phyloP scores from a whole-genome alignment of 1,284 basidiomycete species.

The Coniferiporia sulphurascens region DNA sequence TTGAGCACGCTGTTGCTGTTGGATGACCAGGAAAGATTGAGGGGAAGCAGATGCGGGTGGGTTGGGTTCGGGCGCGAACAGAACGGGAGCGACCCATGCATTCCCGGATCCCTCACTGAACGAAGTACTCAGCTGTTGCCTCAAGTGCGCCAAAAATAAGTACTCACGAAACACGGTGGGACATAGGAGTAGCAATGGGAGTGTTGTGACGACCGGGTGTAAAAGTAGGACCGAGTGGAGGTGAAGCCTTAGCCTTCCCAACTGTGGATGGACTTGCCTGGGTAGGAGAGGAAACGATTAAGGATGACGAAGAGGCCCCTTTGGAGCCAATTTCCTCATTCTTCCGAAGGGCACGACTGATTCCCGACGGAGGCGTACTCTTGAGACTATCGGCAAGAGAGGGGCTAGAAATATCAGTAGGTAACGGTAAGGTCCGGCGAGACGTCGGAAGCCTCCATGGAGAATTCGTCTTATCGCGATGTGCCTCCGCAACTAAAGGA shows the following conservation, averaged over 20 bases:
- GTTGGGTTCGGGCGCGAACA: slow-evolving; percentile 29
- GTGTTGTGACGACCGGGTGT: slow-evolving; percentile 46
- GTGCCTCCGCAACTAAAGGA: neutral
- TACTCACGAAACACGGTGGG: slow-evolving; percentile 48
- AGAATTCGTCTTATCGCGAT: neutral
- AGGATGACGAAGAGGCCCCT: neutral
- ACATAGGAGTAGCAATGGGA: slow-evolving; percentile 26
- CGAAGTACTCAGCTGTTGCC: slow-evolving; percentile 7
- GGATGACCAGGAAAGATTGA: slow-evolving; percentile 79
- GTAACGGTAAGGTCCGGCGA: neutral
- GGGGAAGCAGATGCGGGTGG: slow-evolving; percentile 27
- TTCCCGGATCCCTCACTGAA: slow-evolving; percentile 33
- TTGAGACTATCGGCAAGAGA: neutral
- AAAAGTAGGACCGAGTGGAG: slow-evolving; percentile 54
- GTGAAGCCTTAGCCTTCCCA: slow-evolving; percentile 27
- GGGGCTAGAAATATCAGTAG: neutral
- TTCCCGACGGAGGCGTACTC: neutral
- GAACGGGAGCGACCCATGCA: slow-evolving; percentile 54
- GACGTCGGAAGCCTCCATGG: slow-evolving; percentile 10
- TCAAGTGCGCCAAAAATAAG: neutral
- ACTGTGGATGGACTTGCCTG: slow-evolving; percentile 12
- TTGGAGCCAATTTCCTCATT: neutral
- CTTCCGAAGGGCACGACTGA: slow-evolving; percentile 1
- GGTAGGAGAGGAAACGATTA: slow-evolving; percentile 3
- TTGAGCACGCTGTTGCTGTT: slow-evolving; percentile 67